A percentile compares a stretch with the other conserved stretches of the same genome.
Conservation (phyloP, 139 green algal species). For the Chlamydomonas schloesseri region DNA sequence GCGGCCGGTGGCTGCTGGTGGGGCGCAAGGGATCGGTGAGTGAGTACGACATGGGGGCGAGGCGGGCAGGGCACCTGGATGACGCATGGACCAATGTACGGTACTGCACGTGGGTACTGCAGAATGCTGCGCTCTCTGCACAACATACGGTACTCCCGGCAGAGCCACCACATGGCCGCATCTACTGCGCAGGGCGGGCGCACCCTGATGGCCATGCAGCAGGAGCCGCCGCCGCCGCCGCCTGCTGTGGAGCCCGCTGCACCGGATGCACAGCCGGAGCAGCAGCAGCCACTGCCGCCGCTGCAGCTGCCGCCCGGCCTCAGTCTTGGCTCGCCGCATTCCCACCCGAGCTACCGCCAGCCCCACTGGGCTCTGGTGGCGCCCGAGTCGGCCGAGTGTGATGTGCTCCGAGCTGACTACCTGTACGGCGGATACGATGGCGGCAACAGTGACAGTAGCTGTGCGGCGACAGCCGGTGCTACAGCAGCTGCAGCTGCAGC, state of each 20-base stretch:
- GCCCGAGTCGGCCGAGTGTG: neutral
- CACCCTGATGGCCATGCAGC: too few relatives aligned
- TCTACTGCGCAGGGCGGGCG: too few relatives aligned
- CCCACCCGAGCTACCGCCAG: neutral
- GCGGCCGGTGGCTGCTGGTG: slow-evolving; percentile 15
- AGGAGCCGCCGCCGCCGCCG: too few relatives aligned
- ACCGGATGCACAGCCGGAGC: too few relatives aligned
- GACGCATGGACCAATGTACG: too few relatives aligned
- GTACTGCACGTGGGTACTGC: too few relatives aligned
- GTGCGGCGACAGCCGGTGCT: neutral
- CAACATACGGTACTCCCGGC: too few relatives aligned
- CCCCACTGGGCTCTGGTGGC: slow-evolving; percentile 8
- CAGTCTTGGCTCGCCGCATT: neutral
- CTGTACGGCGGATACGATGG: neutral
- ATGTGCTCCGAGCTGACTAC: slow-evolving; percentile 31
- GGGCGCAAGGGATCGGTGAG: slow-evolving; percentile 1
- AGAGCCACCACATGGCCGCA: too few relatives aligned
- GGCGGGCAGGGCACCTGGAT: neutral
- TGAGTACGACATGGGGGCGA: neutral
- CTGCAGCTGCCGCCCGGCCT: neutral
- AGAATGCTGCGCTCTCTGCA: too few relatives aligned
- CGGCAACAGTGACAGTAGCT: neutral
- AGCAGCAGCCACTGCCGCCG: too few relatives aligned
- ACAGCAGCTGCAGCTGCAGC: neutral
- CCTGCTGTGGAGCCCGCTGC: too few relatives aligned